Conservation (phyloP, 2,329 filamentous ascomycete species). For the Cadophora luteo-olivacea region DNA sequence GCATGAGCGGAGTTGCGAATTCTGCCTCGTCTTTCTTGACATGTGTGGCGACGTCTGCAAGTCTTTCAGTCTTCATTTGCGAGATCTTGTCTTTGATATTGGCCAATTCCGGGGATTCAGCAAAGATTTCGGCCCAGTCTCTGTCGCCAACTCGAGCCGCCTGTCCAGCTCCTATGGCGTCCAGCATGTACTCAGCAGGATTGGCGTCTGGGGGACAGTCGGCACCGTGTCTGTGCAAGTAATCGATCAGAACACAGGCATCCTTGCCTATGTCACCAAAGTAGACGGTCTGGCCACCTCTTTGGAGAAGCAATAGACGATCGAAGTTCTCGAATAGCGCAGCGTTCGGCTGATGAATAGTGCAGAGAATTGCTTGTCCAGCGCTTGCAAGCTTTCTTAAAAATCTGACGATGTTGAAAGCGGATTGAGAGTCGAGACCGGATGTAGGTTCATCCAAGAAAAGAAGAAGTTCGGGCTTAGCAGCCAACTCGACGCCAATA, state of each 20-base stretch:
- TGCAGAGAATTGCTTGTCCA: slow-evolving; percentile 73
- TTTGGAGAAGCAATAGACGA: slow-evolving; percentile 66
- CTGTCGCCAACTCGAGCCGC: slow-evolving; percentile 65
- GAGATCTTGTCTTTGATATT: slow-evolving; percentile 61
- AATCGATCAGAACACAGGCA: slow-evolving; percentile 60
- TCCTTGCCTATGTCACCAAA: slow-evolving; percentile 72
- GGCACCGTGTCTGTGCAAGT: slow-evolving; percentile 52
- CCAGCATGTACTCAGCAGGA: slow-evolving; percentile 61
- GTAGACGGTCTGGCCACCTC: slow-evolving; percentile 70
- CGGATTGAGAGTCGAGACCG: slow-evolving; percentile 62
- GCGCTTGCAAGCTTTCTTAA: slow-evolving; percentile 63
- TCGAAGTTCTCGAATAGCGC: slow-evolving; percentile 75
- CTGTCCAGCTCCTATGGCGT: slow-evolving; percentile 70
- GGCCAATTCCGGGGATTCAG: slow-evolving; percentile 62
- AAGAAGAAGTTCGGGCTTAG: slow-evolving; percentile 63
- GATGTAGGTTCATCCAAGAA: slow-evolving; percentile 67
- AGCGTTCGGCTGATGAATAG: slow-evolving; percentile 75
- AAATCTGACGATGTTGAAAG: slow-evolving; percentile 67
- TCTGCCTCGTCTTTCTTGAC: slow-evolving; percentile 64
- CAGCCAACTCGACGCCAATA: slow-evolving; percentile 65
- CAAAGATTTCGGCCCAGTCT: slow-evolving; percentile 70
- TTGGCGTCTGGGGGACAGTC: slow-evolving; percentile 60
- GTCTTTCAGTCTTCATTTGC: slow-evolving; percentile 59
- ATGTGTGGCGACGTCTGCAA: slow-evolving; percentile 50
- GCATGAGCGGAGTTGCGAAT: slow-evolving; percentile 79